A percentile compares a stretch with the other conserved stretches of the same genome.
Conservation (phyloP, 2,329 filamentous ascomycete genomes). For the Fusarium avenaceum region DNA sequence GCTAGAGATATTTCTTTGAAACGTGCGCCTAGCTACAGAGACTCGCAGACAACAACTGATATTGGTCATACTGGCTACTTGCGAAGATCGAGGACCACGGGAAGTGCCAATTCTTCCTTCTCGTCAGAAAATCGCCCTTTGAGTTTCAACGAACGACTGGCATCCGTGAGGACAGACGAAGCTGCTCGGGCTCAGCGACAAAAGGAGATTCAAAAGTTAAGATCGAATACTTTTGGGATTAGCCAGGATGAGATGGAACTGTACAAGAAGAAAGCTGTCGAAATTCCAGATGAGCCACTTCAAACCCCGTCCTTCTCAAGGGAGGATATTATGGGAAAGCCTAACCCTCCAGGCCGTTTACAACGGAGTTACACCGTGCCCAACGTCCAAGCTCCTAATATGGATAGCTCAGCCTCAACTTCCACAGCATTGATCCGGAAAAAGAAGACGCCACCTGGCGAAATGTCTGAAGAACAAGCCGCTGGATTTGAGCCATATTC, state of each 20-base stretch:
- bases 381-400: constrained; percentile 45
- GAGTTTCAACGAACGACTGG: constrained; percentile 88
- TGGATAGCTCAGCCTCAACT: constrained; percentile 30
- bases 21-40: constrained; percentile 69
- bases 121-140: constrained; percentile 57
- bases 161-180: constrained; percentile 74
- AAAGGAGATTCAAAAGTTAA: constrained; percentile 65
- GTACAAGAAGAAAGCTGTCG: constrained; percentile 69
- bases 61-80: constrained; percentile 56
- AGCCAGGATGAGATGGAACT: constrained; percentile 70
- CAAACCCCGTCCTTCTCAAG: constrained; percentile 70
- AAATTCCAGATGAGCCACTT: constrained; percentile 64
- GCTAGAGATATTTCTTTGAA: constrained; percentile 88
- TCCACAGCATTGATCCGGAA: constrained; percentile 21
- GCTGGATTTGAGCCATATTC: constrained; percentile 87
- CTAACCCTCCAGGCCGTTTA: constrained; percentile 48
- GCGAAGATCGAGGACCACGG: constrained; percentile 59
- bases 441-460: constrained; percentile 39
- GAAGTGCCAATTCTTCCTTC: constrained; percentile 43
- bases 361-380: constrained; percentile 62
- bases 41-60: constrained; percentile 37
- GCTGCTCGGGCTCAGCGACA: constrained; percentile 63
- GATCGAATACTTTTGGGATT: constrained; percentile 70
- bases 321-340: constrained; percentile 68
- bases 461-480: constrained; percentile 47